Evolutionary conservation across 345 rosid species (phyloP).

Genomic region (Corchorus olitorius): DNA sequence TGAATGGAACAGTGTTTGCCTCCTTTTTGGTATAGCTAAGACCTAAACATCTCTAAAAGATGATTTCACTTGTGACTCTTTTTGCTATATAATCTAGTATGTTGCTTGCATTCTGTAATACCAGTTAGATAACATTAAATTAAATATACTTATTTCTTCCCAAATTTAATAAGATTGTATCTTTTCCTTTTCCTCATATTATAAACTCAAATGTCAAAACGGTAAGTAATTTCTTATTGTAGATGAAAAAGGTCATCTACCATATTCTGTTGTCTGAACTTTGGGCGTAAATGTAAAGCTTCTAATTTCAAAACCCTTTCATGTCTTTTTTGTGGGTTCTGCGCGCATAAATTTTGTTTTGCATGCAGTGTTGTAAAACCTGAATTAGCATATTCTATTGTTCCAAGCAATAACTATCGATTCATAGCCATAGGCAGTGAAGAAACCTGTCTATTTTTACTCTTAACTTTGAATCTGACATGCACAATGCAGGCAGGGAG

Average conservation of each 20-base stretch:
- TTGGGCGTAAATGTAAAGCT: not conserved
- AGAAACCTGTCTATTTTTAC: conserved; percentile 7
- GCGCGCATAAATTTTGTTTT: not conserved
- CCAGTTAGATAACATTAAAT: not conserved
- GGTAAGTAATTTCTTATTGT: not conserved
- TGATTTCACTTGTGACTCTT: not conserved
- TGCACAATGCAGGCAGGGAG: not conserved
- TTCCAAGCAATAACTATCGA: not conserved
- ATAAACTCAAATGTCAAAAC: not conserved
- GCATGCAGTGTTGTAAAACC: not conserved
- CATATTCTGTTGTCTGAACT: not conserved
- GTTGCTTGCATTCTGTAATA: not conserved
- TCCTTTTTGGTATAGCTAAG: too few species aligned
- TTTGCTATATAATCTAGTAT: not conserved
- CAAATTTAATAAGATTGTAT: not conserved
- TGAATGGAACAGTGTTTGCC: not conserved
- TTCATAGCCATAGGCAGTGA: not conserved
- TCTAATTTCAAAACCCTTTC: not conserved
- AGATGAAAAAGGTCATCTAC: not conserved
- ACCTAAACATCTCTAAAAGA: not conserved
- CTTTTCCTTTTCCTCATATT: not conserved
- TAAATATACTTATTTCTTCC: not conserved
- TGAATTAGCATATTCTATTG: not conserved
- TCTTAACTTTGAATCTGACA: not conserved
- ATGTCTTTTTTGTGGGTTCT: not conserved